Evolutionary conservation across 345 rosid genomes (phyloP).

Genomic region (Raphanus sativus): DNA sequence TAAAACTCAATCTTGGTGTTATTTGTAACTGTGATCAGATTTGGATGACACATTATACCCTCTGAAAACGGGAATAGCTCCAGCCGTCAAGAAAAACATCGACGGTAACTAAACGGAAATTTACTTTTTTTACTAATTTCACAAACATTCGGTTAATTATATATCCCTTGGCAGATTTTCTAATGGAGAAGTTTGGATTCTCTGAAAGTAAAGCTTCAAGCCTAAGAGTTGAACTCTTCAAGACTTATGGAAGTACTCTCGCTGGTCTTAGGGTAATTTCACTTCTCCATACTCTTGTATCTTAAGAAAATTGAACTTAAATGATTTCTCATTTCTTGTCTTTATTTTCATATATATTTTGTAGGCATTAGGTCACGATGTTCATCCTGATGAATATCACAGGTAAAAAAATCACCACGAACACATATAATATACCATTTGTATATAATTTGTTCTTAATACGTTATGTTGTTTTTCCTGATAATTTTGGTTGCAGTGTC

Average conservation of each 20-base stretch:
- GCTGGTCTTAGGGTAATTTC: constrained; percentile 78
- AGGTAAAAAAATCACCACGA: constrained; percentile 39
- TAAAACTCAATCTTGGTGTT: not conserved
- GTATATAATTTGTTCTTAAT: not conserved
- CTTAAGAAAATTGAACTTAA: not conserved
- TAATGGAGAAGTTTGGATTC: constrained; percentile 70
- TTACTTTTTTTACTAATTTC: not conserved
- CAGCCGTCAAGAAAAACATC: constrained; percentile 71
- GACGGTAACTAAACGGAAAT: constrained; percentile 49
- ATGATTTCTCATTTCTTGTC: not conserved
- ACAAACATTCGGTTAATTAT: not conserved
- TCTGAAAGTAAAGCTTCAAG: constrained; percentile 55
- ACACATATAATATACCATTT: not conserved
- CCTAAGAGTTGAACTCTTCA: constrained; percentile 76
- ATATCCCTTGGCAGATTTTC: constrained; percentile 52
- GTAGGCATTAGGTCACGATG: constrained; percentile 73
- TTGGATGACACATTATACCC: constrained; percentile 96
- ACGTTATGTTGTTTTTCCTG: not conserved
- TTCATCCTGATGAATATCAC: constrained; percentile 86
- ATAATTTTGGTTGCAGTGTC: constrained; percentile 45
- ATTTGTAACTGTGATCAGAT: constrained; percentile 41
- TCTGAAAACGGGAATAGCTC: constrained; percentile 62
- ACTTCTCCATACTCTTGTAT: not conserved
- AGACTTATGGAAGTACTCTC: constrained; percentile 85
- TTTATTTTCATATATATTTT: constrained; percentile 7